Evolutionary conservation across 306 rosid species (phyloP).

Genomic region (Hippophae rhamnoides): DNA sequence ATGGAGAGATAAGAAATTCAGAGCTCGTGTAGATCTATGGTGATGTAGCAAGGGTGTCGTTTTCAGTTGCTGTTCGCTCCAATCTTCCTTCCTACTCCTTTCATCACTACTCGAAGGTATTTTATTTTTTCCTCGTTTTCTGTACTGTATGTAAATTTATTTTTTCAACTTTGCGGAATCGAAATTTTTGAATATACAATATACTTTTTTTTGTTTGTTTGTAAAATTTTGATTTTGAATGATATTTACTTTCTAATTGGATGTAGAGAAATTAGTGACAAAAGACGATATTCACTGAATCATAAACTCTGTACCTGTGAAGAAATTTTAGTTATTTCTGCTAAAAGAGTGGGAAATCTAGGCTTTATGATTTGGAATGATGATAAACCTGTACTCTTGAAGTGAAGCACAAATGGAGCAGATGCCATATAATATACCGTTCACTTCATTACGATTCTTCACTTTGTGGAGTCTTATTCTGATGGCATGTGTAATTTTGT

Average conservation of each 20-base stretch:
- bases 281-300: neutral
- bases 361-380: neutral
- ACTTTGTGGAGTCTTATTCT: no score
- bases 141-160: neutral
- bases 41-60: conserved; percentile 29
- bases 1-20: no score
- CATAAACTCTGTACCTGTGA: neutral
- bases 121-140: conserved; percentile 1
- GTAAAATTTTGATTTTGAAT: neutral
- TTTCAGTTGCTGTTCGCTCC: conserved; percentile 38
- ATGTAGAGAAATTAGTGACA: conserved; percentile 1
- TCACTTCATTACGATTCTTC: no score
- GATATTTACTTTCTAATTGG: neutral
- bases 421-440: no score
- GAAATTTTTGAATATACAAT: neutral
- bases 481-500: no score
- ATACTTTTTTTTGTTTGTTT: neutral
- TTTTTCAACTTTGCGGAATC: neutral
- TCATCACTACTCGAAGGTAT: conserved; percentile 30
- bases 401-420: no score
- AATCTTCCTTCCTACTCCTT: conserved; percentile 33
- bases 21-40: neutral
- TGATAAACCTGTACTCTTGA: neutral
- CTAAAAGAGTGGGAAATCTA: neutral
- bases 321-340: neutral